phyloP scores from a whole-genome alignment of 140 eudicot species.

The Flaveria floridana region DNA sequence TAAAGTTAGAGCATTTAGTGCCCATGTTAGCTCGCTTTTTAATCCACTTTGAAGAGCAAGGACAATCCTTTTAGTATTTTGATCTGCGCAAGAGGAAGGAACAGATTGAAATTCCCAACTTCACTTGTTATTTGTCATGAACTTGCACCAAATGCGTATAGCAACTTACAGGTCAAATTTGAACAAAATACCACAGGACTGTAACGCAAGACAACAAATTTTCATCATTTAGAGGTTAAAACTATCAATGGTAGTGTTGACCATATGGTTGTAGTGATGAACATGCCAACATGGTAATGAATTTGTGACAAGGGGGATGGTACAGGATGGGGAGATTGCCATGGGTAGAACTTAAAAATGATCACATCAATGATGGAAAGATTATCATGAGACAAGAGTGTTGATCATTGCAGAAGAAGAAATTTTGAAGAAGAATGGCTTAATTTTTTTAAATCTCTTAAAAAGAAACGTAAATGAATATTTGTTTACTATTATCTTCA shows the following conservation, averaged over 20 bases:
- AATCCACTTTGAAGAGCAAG: conserved; percentile 98
- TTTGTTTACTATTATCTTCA: neutral
- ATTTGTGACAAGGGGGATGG: neutral
- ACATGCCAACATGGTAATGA: neutral
- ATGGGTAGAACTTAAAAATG: neutral
- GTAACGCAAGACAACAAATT: neutral
- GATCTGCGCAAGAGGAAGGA: conserved; percentile 53
- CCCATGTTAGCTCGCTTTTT: conserved; percentile 98
- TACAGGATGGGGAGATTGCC: neutral
- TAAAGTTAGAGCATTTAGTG: conserved; percentile 80
- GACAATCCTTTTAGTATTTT: conserved; percentile 89
- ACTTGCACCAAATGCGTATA: neutral
- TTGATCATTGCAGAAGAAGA: conserved; percentile 12
- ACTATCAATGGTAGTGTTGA: conserved; percentile 10
- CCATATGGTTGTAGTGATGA: conserved; percentile 5
- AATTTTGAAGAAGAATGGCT: conserved; percentile 10
- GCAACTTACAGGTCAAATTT: neutral
- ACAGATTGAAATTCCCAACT: neutral
- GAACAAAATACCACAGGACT: neutral
- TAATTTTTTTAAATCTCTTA: conserved; percentile 8
- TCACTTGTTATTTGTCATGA: conserved; percentile 2
- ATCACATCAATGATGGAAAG: conserved; percentile 3
- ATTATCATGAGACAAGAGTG: neutral
- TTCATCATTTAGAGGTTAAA: neutral
- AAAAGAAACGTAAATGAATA: neutral